Evolutionary conservation across 805 yeast genomes (phyloP).

Genomic region (Wickerhamomyces bovis): DNA sequence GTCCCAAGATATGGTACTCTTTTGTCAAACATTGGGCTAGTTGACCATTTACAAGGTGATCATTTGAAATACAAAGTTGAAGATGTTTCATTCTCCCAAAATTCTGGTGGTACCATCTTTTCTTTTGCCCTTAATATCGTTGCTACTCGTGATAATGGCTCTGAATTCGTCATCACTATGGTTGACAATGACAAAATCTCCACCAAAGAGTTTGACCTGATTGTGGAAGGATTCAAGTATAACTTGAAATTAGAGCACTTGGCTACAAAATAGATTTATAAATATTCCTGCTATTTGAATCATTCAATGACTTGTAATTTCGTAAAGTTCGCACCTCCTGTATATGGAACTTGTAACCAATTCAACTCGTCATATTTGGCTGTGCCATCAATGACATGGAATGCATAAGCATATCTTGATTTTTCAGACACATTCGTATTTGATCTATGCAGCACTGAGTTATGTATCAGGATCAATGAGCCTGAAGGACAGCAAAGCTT

Average conservation of each 20-base stretch:
- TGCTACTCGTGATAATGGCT: slow-evolving; percentile 9
- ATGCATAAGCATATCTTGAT: slow-evolving; percentile 72
- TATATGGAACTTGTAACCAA: slow-evolving; percentile 75
- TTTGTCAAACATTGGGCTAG: slow-evolving; percentile 19
- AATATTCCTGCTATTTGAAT: background rate
- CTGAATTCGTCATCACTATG: slow-evolving; percentile 14
- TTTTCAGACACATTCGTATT: slow-evolving; percentile 47
- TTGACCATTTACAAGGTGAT: background rate
- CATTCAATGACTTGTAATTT: slow-evolving; percentile 27
- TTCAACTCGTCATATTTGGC: slow-evolving; percentile 55
- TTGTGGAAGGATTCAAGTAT: slow-evolving; percentile 8
- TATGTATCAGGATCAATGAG: slow-evolving; percentile 62
- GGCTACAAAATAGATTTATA: background rate
- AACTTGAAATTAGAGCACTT: slow-evolving; percentile 1
- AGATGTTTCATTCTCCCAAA: slow-evolving; percentile 12
- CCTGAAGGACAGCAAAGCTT: slow-evolving; percentile 65
- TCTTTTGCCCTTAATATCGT: slow-evolving; percentile 8
- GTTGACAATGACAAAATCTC: slow-evolving; percentile 5
- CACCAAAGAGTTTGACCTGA: slow-evolving; percentile 4
- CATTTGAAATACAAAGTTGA: slow-evolving; percentile 6
- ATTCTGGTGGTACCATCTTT: slow-evolving; percentile 11
- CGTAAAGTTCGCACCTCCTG: slow-evolving; percentile 58
- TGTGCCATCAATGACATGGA: slow-evolving; percentile 70
- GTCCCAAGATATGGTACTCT: slow-evolving; percentile 9
- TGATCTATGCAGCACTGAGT: slow-evolving; percentile 66